Conservation (phyloP, 768 basidiomycete genomes). For the Steccherinum ochraceum region DNA sequence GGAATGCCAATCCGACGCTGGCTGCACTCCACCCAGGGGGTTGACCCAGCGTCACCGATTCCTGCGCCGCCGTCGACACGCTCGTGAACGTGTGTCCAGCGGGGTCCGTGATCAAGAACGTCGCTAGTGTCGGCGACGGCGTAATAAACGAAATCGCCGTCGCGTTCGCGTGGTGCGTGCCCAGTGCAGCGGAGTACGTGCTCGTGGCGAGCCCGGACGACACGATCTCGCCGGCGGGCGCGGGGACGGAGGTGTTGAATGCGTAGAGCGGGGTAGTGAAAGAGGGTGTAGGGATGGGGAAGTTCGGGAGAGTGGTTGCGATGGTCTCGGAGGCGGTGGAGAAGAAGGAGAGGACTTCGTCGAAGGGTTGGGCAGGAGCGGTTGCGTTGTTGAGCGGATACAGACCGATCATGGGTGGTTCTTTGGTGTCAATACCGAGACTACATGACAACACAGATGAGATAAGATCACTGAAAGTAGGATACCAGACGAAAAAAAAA, state of each 20-base stretch:
- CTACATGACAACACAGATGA: too few relatives aligned
- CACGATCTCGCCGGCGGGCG: conserved; percentile 48
- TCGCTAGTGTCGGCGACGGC: conserved; percentile 44
- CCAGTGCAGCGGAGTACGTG: conserved; percentile 61
- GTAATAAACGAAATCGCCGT: conserved; percentile 54
- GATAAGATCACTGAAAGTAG: too few relatives aligned
- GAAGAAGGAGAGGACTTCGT: conserved; percentile 42
- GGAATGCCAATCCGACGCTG: neutral
- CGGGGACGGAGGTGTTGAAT: conserved; percentile 62
- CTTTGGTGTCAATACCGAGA: conserved; percentile 67
- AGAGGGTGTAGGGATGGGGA: conserved; percentile 56
- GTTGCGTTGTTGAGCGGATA: conserved; percentile 52
- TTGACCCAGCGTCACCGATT: conserved; percentile 51
- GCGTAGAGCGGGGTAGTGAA: conserved; percentile 53
- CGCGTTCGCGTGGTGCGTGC: conserved; percentile 32
- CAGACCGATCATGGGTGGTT: conserved; percentile 74
- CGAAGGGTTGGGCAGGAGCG: conserved; percentile 32
- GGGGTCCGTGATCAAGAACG: conserved; percentile 51
- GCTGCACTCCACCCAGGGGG: conserved; percentile 50
- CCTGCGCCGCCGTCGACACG: conserved; percentile 38
- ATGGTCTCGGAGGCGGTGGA: conserved; percentile 60
- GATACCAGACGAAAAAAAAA: neutral
- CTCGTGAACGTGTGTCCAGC: conserved; percentile 48
- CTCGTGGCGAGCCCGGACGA: conserved; percentile 60
- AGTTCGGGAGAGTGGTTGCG: conserved; percentile 67